Base-by-base conservation (phyloP, 306 rosid genomes). In the Quillaja saponaria region DNA sequence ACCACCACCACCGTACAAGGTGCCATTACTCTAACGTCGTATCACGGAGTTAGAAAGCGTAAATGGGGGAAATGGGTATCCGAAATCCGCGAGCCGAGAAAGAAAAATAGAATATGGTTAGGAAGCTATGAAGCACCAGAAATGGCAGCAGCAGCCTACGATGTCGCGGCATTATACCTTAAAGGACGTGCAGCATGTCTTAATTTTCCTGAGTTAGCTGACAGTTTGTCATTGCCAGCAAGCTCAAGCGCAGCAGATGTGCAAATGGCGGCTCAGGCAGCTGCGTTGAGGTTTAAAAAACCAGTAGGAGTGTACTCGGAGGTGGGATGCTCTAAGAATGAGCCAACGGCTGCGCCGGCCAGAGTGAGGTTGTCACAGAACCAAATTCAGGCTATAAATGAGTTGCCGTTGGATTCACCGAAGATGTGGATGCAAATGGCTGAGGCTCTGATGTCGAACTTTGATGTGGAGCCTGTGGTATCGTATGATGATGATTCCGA, bases 21-120 rank as follows among this genome's bases (percentile, higher is more conserved):
- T 14, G 64, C n/a, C 34, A 54, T 42, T 21, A 19, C 64, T 9
- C 68, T 77, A 0, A 18, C 47, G 7, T 41, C 77, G 0, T 91
- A 80, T 11, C 47, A 84, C 8, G 97, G 97, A 6, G 97, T 91
- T 10, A 78, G 97, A 1, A 82, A 84, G 76, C 60, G 97, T 34
- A 91, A 87, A 62, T 91, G 97, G 97, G 97, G 97, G 0, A 91
- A 91, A 75, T 91, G 95, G 87, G 96, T 91, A 34, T 91, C 92
- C 17, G 97, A 91, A 74, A 85, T 91, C 40, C 79, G 97, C 0
- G 92, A 88, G 20, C 97, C 97, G 1, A 90, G 95, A 1, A 88
- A 80, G 78, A 91, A 91, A 38, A 82, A 67, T 9, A 51, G 97
- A 39, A 88, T 91, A 61, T 91, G 97, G 97, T 76, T 91, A 10